Base-by-base conservation (phyloP, 2,329 filamentous ascomycete genomes). In the Penicillium psychrosexuale region DNA sequence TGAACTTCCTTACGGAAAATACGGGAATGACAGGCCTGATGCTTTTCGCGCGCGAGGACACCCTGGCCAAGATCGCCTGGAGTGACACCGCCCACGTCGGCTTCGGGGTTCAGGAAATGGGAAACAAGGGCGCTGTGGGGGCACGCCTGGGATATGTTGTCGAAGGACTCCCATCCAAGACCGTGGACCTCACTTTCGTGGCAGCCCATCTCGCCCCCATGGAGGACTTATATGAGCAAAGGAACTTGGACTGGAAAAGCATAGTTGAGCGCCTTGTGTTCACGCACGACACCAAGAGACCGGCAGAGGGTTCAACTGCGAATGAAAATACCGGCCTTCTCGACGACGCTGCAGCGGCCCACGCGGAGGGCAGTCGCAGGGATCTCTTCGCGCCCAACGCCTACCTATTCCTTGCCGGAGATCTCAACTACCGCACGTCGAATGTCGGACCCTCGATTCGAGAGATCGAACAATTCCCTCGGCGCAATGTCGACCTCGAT, bases 341-440 rank as follows among this genome's bases (percentile, higher is more conserved):
- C 3, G 46, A 47, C 11, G 56, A 54, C 13, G 61, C 68, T 6
- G 50, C 47, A n/a, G 51, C 63, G 36, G 57, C 60, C 15, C 59
- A 80, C 63, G 13, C 64, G 57, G 43, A 66, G 53, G 34, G 61
- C 61, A 60, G 59, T 8, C 56, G 64, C n/a, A 60, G 55, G 5
- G 71, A 74, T 22, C 84, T 97, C 53, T 97, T 92, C 77, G 84
- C 83, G 47, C 84, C 90, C 1, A 82, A 81, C 3, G 86, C 86
- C 3, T 86, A 96, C 70, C 78, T 97, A 1, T 96, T 97, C 70
- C 80, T 97, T 44, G 88, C 87, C 0, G 94, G 94, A 24, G 94
- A 99, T 72, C 82, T 99, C 57, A 99, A 99, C 78, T 99, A 99
- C 75, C 88, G 94, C 62, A 95, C 93, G 17, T 84, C 86, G 8